Conservation (phyloP, 495 filamentous ascomycete genomes). For the Terfezia claveryi region DNA sequence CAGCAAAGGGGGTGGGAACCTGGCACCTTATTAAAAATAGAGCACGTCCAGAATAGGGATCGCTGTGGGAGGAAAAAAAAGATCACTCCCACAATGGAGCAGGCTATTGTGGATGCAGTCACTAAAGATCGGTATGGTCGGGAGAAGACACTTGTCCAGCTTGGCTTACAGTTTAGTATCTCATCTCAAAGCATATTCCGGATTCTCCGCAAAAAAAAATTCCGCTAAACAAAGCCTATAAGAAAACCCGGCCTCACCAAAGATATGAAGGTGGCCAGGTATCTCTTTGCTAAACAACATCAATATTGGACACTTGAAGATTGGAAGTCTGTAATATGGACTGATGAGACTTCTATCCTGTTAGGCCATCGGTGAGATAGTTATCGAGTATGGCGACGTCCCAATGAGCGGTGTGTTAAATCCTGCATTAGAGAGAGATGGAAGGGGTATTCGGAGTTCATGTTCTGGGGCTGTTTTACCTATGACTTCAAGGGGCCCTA, state of each 20-base stretch:
- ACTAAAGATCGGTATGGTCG: not conserved
- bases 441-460: conserved; percentile 20
- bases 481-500: conserved; percentile 22
- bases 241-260: not conserved
- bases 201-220: not conserved
- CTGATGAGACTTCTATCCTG: too few species aligned
- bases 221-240: not conserved
- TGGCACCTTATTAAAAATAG: too few species aligned
- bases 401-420: not conserved
- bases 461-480: conserved; percentile 22
- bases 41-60: too few species aligned
- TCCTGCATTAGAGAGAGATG: conserved; percentile 10
- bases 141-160: not conserved
- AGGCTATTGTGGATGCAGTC: not conserved
- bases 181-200: too few species aligned
- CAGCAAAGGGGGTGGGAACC: too few species aligned
- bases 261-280: not conserved
- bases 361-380: not conserved
- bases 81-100: too few species aligned
- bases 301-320: not conserved
- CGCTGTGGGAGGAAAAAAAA: too few species aligned
- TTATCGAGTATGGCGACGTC: not conserved
- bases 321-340: not conserved
- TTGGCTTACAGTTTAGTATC: not conserved
- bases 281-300: not conserved